phyloP scores from a whole-genome alignment of 768 basidiomycete genomes.

The Mycena chlorophos region DNA sequence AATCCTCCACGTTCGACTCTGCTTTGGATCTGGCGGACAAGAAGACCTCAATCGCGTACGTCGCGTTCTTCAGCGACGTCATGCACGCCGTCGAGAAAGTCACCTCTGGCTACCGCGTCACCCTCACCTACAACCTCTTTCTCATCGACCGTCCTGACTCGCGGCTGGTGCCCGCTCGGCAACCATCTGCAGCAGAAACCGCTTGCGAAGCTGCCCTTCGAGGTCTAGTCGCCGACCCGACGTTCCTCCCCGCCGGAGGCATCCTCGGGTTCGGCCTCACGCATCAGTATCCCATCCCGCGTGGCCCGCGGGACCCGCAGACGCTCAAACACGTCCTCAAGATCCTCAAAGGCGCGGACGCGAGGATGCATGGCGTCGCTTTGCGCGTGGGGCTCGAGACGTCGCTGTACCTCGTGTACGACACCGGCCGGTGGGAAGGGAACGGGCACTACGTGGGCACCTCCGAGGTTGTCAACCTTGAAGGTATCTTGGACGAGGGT shows the following conservation, averaged over 20 bases:
- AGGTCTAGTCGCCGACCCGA: slow-evolving; percentile 27
- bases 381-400: slow-evolving; percentile 9
- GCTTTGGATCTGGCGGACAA: background rate
- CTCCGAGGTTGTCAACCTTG: background rate
- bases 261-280: slow-evolving; percentile 36
- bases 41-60: background rate
- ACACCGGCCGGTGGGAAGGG: background rate
- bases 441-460: background rate
- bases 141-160: no score
- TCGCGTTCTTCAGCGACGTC: background rate
- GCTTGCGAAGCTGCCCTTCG: slow-evolving; percentile 16
- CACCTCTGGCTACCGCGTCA: background rate
- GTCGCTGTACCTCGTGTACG: slow-evolving; percentile 1
- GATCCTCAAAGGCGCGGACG: slow-evolving; percentile 13
- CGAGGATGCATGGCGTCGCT: slow-evolving; percentile 7
- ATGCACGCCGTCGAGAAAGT: background rate
- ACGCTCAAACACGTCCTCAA: background rate
- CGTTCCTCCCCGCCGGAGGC: slow-evolving; percentile 34
- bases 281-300: slow-evolving; percentile 35
- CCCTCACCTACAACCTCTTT: background rate
- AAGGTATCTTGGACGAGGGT: background rate
- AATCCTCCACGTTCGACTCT: background rate
- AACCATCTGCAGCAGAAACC: background rate
- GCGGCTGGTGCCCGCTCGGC: no score
- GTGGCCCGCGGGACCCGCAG: background rate